These are phyloP conservation scores for Aureobasidium leucospermi DNA, from an alignment of 2,329 filamentous ascomycete species.

Conservation along the genomic window DNA sequence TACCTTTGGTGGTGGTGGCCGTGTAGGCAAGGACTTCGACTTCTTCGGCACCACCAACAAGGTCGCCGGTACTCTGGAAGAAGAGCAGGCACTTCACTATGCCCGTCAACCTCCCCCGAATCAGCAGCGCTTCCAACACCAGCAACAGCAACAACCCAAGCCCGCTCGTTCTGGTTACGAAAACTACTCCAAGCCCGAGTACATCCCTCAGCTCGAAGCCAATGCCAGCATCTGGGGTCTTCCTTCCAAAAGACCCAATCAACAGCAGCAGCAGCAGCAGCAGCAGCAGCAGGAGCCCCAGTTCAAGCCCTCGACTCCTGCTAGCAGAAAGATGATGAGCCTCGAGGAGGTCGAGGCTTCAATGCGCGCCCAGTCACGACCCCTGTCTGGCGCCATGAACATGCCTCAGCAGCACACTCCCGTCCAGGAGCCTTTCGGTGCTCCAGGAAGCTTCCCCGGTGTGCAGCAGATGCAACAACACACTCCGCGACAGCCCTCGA, in stretches of 20 bases:
- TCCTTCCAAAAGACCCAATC: conserved; percentile 46
- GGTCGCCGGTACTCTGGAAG: conserved; percentile 76
- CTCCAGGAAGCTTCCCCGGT: conserved; percentile 35
- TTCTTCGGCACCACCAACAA: conserved; percentile 91
- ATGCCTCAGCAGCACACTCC: conserved; percentile 34
- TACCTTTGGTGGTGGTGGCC: conserved; percentile 59
- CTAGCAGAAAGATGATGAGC: conserved; percentile 77
- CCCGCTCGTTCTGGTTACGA: conserved; percentile 80
- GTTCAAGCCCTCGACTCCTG: conserved; percentile 24
- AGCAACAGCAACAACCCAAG: conserved; percentile 37
- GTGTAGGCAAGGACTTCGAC: conserved; percentile 88
- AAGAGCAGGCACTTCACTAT: conserved; percentile 80
- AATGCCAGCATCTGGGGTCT: conserved; percentile 91
- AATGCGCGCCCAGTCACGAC: conserved; percentile 64
- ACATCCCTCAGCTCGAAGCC: conserved; percentile 82
- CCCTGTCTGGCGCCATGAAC: conserved; percentile 38
- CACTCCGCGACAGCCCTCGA: conserved; percentile 7
- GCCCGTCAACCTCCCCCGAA: conserved; percentile 60
- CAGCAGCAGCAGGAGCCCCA: conserved; percentile 20
- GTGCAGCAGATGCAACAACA: conserved; percentile 70
- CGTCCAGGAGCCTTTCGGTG: conserved; percentile 26
- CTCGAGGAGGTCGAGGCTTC: conserved; percentile 94
- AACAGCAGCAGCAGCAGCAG: conserved; percentile 25
- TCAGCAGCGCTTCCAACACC: conserved; percentile 28
- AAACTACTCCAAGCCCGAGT: conserved; percentile 76